Conservation (phyloP, 2,329 filamentous ascomycete genomes). For the Pestalotiopsis sp. region DNA sequence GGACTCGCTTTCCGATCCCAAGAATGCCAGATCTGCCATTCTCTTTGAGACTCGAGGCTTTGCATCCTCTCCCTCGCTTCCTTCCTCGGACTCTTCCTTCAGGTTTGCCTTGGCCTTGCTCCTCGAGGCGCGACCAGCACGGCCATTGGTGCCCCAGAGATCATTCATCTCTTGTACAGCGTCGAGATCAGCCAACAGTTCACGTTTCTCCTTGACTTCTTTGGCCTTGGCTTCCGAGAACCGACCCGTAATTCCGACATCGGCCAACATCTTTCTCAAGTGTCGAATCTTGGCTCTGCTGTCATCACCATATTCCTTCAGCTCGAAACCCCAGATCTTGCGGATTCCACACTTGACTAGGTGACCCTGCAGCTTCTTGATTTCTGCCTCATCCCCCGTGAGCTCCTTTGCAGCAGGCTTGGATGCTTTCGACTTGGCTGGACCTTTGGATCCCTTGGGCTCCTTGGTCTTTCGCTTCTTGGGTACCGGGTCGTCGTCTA, state of each 20-base stretch:
- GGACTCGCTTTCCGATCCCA: constrained; percentile 70
- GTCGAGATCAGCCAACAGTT: constrained; percentile 82
- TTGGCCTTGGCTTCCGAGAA: constrained; percentile 84
- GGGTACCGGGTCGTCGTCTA: constrained; percentile 68
- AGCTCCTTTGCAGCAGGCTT: constrained; percentile 35
- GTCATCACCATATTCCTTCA: constrained; percentile 74
- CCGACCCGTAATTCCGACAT: constrained; percentile 85
- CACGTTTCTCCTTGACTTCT: constrained; percentile 84
- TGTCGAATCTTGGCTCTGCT: constrained; percentile 80
- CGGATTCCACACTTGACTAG: constrained; percentile 88
- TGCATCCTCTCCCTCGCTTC: constrained; percentile 35
- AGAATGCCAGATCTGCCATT: constrained; percentile 62
- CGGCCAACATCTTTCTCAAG: constrained; percentile 75
- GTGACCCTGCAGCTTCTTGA: constrained; percentile 86
- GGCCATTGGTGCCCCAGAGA: constrained; percentile 66
- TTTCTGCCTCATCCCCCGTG: constrained; percentile 72
- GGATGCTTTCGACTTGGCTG: constrained; percentile 41
- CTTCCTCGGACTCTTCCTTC: constrained; percentile 39
- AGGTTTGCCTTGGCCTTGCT: constrained; percentile 38
- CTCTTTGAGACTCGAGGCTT: constrained; percentile 45
- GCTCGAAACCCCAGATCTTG: constrained; percentile 87
- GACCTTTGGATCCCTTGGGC: constrained; percentile 26
- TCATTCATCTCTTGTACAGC: constrained; percentile 81
- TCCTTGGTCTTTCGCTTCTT: constrained; percentile 44
- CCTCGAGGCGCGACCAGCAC: constrained; percentile 44